Evolutionary conservation across 2,329 filamentous ascomycete genomes (phyloP), one percentile per base, ranked within the genome.

Genomic region (Pseudogymnoascus pannorum): DNA sequence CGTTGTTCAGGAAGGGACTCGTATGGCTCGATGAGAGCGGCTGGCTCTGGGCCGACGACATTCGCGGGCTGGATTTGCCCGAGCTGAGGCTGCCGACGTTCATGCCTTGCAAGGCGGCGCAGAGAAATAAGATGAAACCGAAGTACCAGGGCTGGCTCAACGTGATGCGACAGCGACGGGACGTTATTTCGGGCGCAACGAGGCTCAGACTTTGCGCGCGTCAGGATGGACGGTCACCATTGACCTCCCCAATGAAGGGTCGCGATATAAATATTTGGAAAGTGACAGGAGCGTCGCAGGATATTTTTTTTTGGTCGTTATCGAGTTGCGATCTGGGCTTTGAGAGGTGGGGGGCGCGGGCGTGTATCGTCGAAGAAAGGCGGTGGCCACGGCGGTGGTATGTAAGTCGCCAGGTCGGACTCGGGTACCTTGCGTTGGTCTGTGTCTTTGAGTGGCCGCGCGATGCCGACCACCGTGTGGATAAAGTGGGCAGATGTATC

Each of bases 1-100:
- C 61, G 62, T 48, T 44, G 12, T 60, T 26, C 18, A 60, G 24
- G 57, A 31, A 59, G 24, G 60, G 60, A 59, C 26, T 59, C 26
- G 48, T 61, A 38, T 38, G 60, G 24, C 35, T 61, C 24, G 60
- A 61, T 2, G 44, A 51, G 51, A 54, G 54, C 26, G 51, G 22
- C 35, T 60, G 54, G 35, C 20, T 40, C 36, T 42, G 58, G 58
- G 31, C 24, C 18, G 33, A 20, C 16, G 58, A 31, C 58, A 40
- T 40, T 48, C 26, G 31, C 33, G 58, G 38, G 26, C 58, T 42
- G 31, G 36, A 60, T 20, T 48, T 48, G 33, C 38, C 58, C 58
- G 35, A 42, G 36, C 24, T 35, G 24, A 42, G 58, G 58, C 35
- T 60, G 36, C 31, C 24, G 58, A 29, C 36, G 58, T 54, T 60